Percentiles rank a stretch among this genome's conserved stretches.
phyloP scores from a whole-genome alignment of 768 basidiomycete genomes.

The Suillus luteus region DNA sequence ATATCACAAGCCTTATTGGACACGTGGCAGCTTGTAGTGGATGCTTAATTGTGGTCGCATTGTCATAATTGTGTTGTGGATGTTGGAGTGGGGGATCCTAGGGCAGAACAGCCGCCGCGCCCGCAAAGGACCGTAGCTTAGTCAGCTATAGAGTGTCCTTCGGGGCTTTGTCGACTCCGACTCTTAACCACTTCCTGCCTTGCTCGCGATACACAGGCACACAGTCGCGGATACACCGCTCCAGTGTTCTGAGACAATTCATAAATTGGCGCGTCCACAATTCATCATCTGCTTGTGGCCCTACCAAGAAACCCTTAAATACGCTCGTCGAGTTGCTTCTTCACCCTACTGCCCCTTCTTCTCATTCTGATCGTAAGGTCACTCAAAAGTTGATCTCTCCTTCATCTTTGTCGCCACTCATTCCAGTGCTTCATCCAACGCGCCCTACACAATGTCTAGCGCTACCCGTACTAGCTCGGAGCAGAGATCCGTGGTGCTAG shows the following conservation, averaged over 20 bases:
- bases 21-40: background rate
- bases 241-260: background rate
- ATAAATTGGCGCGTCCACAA: slow-evolving; percentile 15
- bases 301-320: background rate
- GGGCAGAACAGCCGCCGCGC: no score
- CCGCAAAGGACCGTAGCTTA: no score
- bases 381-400: slow-evolving; percentile 12
- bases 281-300: background rate
- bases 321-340: background rate
- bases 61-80: no score
- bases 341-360: background rate
- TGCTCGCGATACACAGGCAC: no score
- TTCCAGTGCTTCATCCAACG: background rate
- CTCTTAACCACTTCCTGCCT: no score
- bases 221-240: no score
- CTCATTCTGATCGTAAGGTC: slow-evolving; percentile 4
- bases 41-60: background rate
- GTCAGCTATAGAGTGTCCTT: no score
- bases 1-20: background rate
- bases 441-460: background rate
- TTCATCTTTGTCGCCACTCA: background rate
- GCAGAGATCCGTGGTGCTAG: no score
- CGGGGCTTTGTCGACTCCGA: no score
- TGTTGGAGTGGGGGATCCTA: no score
- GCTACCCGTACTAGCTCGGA: background rate